phyloP scores from a whole-genome alignment of 495 filamentous ascomycete species.

The Neurospora pannonica region DNA sequence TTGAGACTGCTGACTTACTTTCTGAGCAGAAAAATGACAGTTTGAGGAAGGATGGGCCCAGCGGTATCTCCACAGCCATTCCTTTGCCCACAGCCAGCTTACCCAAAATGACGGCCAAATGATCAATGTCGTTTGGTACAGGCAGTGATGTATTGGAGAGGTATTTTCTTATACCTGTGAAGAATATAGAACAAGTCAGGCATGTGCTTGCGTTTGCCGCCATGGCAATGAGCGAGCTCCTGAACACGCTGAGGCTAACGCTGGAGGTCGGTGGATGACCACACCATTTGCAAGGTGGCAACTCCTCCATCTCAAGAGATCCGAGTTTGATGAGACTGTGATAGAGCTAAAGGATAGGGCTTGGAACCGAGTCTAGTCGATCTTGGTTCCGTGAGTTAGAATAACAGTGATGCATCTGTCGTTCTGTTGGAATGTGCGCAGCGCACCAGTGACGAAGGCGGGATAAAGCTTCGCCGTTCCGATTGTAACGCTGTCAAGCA shows the following conservation, averaged over 20 bases:
- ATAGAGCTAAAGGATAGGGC: background rate
- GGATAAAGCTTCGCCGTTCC: background rate
- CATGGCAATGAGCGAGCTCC: background rate
- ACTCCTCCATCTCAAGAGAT: background rate
- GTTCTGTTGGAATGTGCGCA: background rate
- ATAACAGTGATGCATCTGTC: background rate
- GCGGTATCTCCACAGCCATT: background rate
- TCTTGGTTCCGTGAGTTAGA: background rate
- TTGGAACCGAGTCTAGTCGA: background rate
- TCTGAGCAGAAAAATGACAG: constrained; percentile 2
- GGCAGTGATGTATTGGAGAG: background rate
- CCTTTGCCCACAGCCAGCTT: background rate
- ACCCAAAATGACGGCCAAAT: background rate
- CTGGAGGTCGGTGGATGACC: background rate
- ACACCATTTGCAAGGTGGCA: background rate
- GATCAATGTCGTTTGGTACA: background rate
- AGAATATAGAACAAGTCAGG: background rate
- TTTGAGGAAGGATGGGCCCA: too few relatives aligned
- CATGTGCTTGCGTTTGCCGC: background rate
- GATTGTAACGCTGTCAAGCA: background rate
- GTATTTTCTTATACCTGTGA: background rate
- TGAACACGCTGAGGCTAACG: background rate
- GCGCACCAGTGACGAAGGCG: background rate
- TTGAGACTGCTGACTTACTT: background rate
- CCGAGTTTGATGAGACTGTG: background rate